Conservation (phyloP, 2,329 filamentous ascomycete genomes). For the Paraconiothyrium brasiliense region DNA sequence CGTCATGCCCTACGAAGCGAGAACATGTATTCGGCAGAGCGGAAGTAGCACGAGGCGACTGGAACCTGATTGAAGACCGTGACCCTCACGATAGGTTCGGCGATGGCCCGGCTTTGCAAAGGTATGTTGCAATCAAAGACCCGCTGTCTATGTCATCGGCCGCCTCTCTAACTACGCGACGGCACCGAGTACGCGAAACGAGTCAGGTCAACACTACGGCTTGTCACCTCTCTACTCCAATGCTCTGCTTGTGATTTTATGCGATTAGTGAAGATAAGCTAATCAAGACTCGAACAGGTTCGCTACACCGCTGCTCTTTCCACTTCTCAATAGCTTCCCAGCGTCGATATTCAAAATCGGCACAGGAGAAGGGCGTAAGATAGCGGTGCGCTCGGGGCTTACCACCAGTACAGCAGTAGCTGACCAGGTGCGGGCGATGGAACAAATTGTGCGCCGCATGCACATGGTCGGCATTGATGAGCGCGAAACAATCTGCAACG, state of each 20-base stretch:
- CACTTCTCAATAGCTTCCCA: conserved; percentile 85
- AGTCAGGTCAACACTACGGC: conserved; percentile 3
- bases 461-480: conserved; percentile 77
- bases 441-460: conserved; percentile 68
- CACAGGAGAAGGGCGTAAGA: conserved; percentile 44
- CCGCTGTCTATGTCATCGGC: conserved; percentile 10
- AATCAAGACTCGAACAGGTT: conserved; percentile 54
- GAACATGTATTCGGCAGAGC: conserved; percentile 54
- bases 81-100: conserved; percentile 48
- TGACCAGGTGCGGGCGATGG: conserved; percentile 71
- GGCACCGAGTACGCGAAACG: conserved; percentile 17
- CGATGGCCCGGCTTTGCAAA: conserved; percentile 46
- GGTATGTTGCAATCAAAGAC: conserved; percentile 38
- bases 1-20: conserved; percentile 28
- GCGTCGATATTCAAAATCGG: conserved; percentile 68
- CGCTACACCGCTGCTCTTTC: conserved; percentile 69
- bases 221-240: background rate
- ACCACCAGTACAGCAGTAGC: conserved; percentile 80
- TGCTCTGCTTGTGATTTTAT: background rate
- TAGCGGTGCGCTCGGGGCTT: conserved; percentile 65
- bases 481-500: conserved; percentile 82
- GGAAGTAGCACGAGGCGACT: conserved; percentile 51
- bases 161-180: background rate
- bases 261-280: conserved; percentile 17
- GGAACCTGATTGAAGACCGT: conserved; percentile 41